These are phyloP conservation scores for Oenanthe sinensis DNA, from an alignment of 129 eudicot genomes.

Conservation along the genomic window DNA sequence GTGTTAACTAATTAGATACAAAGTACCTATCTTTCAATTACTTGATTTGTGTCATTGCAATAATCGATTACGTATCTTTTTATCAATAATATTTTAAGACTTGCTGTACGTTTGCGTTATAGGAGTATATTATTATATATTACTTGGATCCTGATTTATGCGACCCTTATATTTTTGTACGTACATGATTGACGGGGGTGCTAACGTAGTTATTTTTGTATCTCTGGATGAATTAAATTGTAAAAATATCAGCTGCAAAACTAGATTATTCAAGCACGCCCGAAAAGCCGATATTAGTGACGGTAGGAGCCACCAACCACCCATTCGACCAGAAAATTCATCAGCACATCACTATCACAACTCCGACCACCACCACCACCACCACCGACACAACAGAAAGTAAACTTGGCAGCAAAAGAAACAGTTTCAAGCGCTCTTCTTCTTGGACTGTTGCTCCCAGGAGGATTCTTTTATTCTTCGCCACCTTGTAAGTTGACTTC, in stretches of 20 bases:
- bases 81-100: too few species aligned
- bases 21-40: too few species aligned
- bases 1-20: too few species aligned
- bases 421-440: conserved; percentile 45
- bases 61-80: too few species aligned
- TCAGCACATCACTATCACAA: conserved; percentile 50
- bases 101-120: too few species aligned
- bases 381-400: conserved; percentile 19
- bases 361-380: not conserved
- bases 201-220: not conserved
- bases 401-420: conserved; percentile 31
- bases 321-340: conserved; percentile 19
- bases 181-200: not conserved
- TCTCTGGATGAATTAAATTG: not conserved
- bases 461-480: conserved; percentile 72
- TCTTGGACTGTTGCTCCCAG: conserved; percentile 44
- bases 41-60: too few species aligned
- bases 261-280: conserved; percentile 27
- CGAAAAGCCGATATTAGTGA: conserved; percentile 35
- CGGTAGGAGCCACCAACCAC: conserved; percentile 23
- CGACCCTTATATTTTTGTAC: too few species aligned
- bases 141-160: too few species aligned
- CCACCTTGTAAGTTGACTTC: conserved; percentile 57
- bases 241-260: conserved; percentile 14
- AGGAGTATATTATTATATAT: too few species aligned